phyloP scores from a whole-genome alignment of 345 rosid genomes.

The Combretum micranthum region DNA sequence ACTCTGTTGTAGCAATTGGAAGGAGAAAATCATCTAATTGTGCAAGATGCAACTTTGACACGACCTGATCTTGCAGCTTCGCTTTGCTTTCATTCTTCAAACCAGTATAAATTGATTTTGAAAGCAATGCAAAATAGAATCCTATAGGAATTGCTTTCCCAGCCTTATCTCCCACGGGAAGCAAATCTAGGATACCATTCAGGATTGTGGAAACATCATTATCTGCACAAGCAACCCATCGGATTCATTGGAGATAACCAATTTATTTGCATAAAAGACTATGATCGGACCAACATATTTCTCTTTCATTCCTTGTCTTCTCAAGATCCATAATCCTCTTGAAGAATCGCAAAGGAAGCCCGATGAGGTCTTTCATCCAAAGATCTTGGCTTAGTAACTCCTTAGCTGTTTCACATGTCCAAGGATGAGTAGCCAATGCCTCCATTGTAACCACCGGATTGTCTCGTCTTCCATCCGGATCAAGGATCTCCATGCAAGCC shows the following conservation, averaged over 20 bases:
- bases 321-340: constrained; percentile 63
- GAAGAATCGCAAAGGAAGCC: constrained; percentile 62
- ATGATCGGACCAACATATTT: constrained; percentile 58
- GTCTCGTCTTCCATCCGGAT: constrained; percentile 63
- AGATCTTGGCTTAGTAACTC: constrained; percentile 40
- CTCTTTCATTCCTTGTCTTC: constrained; percentile 88
- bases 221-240: constrained; percentile 8
- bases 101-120: constrained; percentile 33
- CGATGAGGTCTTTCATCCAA: constrained; percentile 74
- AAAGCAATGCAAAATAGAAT: constrained; percentile 58
- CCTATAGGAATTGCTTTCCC: constrained; percentile 56
- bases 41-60: constrained; percentile 42
- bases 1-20: constrained; percentile 23
- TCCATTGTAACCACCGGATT: constrained; percentile 48
- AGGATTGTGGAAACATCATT: constrained; percentile 23
- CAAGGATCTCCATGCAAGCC: constrained; percentile 90
- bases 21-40: constrained; percentile 44
- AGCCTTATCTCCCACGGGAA: constrained; percentile 45
- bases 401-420: constrained; percentile 43
- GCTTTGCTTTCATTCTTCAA: constrained; percentile 28
- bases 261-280: constrained; percentile 54
- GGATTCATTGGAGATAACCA: constrained; percentile 29
- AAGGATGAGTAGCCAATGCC: constrained; percentile 35
- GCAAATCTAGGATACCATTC: constrained; percentile 48
- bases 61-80: constrained; percentile 53